Conservation (phyloP, 192 early-diverging fungal species). For the Coemansia javaensis region DNA sequence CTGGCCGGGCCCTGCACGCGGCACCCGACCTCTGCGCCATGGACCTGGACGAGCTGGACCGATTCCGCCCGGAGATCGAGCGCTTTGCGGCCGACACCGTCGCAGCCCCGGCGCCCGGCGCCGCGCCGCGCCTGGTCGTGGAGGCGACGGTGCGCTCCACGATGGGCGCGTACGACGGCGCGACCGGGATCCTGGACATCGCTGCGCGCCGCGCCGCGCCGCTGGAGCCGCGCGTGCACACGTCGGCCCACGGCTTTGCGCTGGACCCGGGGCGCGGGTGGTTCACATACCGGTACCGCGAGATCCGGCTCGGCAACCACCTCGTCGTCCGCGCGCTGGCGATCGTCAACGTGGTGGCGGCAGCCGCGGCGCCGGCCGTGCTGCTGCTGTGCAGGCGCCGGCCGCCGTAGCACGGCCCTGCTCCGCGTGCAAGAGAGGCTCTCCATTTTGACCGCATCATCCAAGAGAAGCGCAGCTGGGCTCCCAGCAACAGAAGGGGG, state of each 20-base stretch:
- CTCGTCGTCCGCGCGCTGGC: slow-evolving; percentile 46
- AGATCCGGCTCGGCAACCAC: slow-evolving; percentile 48
- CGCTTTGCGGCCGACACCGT: slow-evolving; percentile 17
- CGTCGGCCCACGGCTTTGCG: slow-evolving; percentile 5
- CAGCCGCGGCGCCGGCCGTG: slow-evolving; percentile 12
- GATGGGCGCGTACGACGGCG: slow-evolving; percentile 60
- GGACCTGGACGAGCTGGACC: slow-evolving; percentile 25
- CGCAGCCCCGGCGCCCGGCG: no score
- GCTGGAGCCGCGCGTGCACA: not conserved
- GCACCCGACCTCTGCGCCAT: slow-evolving; percentile 18
- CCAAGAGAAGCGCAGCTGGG: no score
- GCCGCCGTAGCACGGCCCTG: no score
- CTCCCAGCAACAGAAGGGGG: not conserved
- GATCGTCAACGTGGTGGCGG: slow-evolving; percentile 20
- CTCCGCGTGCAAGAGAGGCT: no score
- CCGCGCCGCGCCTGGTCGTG: slow-evolving; percentile 12
- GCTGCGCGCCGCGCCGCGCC: not conserved
- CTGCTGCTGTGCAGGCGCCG: slow-evolving; percentile 7
- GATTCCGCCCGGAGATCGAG: slow-evolving; percentile 16
- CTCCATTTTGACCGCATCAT: no score
- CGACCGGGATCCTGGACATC: slow-evolving; percentile 60
- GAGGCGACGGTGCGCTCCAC: slow-evolving; percentile 60
- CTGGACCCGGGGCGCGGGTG: slow-evolving; percentile 5
- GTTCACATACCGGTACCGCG: slow-evolving; percentile 50
- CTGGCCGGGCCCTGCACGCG: slow-evolving; percentile 2